Base-by-base conservation (phyloP, 1,284 basidiomycete genomes). In the Sporisorium graminicola region DNA sequence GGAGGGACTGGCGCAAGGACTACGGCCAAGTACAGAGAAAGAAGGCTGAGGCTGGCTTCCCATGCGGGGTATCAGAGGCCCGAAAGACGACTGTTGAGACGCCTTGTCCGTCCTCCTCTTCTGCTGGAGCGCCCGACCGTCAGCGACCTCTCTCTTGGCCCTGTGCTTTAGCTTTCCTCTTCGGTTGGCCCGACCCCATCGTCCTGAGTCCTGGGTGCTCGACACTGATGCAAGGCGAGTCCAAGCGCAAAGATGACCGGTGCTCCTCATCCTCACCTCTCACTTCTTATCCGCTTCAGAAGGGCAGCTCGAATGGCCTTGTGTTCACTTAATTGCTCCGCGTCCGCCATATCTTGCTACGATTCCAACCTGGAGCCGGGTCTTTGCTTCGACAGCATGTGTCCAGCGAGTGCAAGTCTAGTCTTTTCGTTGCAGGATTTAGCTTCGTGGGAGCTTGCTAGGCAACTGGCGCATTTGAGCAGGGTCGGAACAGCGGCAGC, bases 1-100 rank as follows among this genome's bases (percentile, higher is more conserved):
- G 10, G 29, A 46, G 27, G 46, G 24, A 44, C 51, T 37, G 55
- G 49, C 49, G 42, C 62, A 53, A 56, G 24, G 20, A 37, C 47
- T 37, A 31, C 22, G 58, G 24, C 57, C n/a, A n/a, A 50, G 18
- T 40, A 35, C 5, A 24, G 3, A 24, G 26, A 31, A 18, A 46
- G 22, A 27, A 47, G 6, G n/a, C n/a, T 31, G 29, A 50, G 49
- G 29, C 49, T 50, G 49, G 29, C 16, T 47, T 13, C 1, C 27
- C 47, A 49, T 47, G 47, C 24, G 47, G 16, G 37, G 16, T 40
- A 18, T 40, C 37, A 40, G 16, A 31, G 47, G 24, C 18, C 12
- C 22, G 24, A 24, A 18, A 52, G 20, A 7, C 35, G 51, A 37
- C 33, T 16, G 51, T 52, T 29, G 33, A 26, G 22, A 37, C 33